Evolutionary conservation across 257 asterid genomes (phyloP).

Genomic region (Solanum pimpinellifolium): DNA sequence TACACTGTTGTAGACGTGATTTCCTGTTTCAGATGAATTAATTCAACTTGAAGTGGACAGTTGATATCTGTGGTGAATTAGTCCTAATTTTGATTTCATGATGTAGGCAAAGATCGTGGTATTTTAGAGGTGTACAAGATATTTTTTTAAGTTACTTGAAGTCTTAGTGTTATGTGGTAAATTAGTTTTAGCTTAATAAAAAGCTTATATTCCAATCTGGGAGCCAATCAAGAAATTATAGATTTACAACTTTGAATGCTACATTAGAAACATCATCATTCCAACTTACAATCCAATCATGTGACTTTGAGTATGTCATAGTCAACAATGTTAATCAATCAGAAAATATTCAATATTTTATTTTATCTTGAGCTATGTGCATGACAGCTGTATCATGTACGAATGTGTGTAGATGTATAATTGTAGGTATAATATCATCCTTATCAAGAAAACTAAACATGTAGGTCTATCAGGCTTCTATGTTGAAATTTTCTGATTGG

Average conservation of each 20-base stretch:
- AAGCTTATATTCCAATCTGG: background rate
- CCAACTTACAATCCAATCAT: background rate
- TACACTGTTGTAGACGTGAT: background rate
- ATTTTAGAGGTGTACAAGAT: background rate
- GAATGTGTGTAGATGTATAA: background rate
- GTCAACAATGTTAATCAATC: background rate
- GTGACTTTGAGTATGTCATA: background rate
- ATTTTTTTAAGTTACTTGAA: background rate
- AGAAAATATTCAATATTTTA: background rate
- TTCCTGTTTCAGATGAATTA: background rate
- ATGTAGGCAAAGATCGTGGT: background rate
- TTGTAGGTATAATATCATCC: background rate
- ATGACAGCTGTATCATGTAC: background rate
- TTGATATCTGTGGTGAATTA: background rate
- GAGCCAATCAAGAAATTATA: background rate
- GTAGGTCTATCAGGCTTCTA: background rate
- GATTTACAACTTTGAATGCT: background rate
- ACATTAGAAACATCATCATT: background rate
- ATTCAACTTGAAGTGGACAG: background rate
- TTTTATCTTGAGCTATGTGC: background rate
- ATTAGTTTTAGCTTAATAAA: background rate
- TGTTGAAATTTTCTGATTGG: background rate
- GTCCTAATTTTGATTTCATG: background rate
- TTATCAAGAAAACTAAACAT: background rate
- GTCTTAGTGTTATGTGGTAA: background rate